phyloP scores from a whole-genome alignment of 1,139 yeast genomes.

The Suhomyces guaymorum region DNA sequence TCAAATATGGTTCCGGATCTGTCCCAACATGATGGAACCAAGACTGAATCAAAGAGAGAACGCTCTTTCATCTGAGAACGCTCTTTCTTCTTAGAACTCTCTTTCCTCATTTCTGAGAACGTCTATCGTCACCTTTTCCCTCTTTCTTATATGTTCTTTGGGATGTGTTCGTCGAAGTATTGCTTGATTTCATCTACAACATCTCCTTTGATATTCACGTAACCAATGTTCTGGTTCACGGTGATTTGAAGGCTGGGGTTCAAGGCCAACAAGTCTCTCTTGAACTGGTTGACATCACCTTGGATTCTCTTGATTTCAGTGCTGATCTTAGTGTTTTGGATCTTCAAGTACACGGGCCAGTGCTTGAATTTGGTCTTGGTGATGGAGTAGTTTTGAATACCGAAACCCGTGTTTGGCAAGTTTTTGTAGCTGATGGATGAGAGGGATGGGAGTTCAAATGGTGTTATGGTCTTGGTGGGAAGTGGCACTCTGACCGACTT shows the following conservation, averaged over 20 bases:
- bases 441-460: conserved; percentile 33
- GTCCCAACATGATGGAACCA: no score
- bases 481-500: conserved; percentile 27
- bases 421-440: conserved; percentile 27
- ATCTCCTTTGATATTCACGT: conserved; percentile 60
- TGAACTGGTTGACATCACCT: conserved; percentile 61
- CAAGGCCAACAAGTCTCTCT: conserved; percentile 54
- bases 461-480: conserved; percentile 20
- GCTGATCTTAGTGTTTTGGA: conserved; percentile 51
- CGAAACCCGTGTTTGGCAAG: conserved; percentile 46
- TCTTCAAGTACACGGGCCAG: conserved; percentile 68
- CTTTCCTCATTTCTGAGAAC: no score
- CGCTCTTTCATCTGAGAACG: no score
- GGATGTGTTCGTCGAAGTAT: conserved; percentile 26
- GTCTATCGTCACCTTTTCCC: conserved; percentile 1
- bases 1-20: no score
- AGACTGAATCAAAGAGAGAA: no score
- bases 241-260: conserved; percentile 50
- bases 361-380: conserved; percentile 59
- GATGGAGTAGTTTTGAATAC: conserved; percentile 47
- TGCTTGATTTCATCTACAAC: conserved; percentile 45
- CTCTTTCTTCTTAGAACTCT: no score
- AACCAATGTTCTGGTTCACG: conserved; percentile 41
- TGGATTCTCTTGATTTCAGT: conserved; percentile 66
- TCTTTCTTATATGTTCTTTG: conserved; percentile 7